Evolutionary conservation across 495 filamentous ascomycete genomes (phyloP).

Genomic region (Pseudevernia furfuracea): DNA sequence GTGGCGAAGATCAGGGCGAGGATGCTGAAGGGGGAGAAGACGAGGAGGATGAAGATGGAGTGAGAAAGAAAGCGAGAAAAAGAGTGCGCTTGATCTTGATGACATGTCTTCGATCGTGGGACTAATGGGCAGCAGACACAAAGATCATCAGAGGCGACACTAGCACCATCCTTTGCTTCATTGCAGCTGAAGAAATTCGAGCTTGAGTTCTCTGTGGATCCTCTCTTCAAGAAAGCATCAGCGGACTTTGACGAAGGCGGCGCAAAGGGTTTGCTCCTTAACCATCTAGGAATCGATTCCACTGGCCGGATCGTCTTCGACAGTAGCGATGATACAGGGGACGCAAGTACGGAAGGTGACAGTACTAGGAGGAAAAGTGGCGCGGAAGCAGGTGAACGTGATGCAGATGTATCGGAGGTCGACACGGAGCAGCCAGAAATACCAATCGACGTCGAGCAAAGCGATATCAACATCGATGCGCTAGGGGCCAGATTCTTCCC

Average conservation of each 20-base stretch:
- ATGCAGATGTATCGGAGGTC: constrained; percentile 33
- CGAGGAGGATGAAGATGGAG: constrained; percentile 68
- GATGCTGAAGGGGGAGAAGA: constrained; percentile 71
- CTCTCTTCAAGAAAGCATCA: constrained; percentile 95
- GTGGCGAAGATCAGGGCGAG: constrained; percentile 54
- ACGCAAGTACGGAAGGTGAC: constrained; percentile 44
- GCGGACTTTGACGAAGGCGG: constrained; percentile 98
- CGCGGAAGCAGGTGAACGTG: constrained; percentile 24
- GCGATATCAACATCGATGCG: constrained; percentile 67
- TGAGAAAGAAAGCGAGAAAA: constrained; percentile 64
- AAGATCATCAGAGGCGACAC: constrained; percentile 82
- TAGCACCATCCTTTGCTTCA: constrained; percentile 79
- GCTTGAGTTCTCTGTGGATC: constrained; percentile 92
- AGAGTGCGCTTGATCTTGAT: constrained; percentile 41
- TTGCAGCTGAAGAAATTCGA: constrained; percentile 96
- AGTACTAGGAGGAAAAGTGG: constrained; percentile 46
- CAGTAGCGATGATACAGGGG: constrained; percentile 83
- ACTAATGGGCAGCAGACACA: constrained; percentile 42
- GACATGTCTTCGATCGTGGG: not conserved
- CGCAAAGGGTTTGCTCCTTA: constrained; percentile 89
- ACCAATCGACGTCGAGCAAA: constrained; percentile 46
- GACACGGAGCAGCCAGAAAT: constrained; percentile 34
- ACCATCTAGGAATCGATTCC: constrained; percentile 88
- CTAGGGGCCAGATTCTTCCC: constrained; percentile 82
- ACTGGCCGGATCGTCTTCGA: constrained; percentile 94